Percentiles rank a stretch among this genome's conserved stretches.
phyloP scores from a whole-genome alignment of 768 basidiomycete species.

The Tulasnella sp. region DNA sequence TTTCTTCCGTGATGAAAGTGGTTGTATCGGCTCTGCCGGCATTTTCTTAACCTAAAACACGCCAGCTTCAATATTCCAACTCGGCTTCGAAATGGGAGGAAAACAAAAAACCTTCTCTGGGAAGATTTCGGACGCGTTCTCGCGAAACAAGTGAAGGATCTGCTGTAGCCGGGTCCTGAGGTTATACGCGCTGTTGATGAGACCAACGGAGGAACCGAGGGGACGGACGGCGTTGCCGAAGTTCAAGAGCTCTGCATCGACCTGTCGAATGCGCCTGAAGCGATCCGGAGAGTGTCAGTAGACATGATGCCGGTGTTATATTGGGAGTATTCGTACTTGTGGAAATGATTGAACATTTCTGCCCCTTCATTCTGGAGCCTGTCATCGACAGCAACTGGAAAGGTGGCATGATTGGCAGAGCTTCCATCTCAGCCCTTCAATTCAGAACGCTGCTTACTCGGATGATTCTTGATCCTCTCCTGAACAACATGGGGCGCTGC shows the following conservation, averaged over 20 bases:
- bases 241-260: constrained; percentile 66
- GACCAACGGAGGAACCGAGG: constrained; percentile 65
- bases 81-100: constrained; percentile 27
- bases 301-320: not conserved
- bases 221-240: constrained; percentile 69
- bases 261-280: constrained; percentile 43
- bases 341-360: constrained; percentile 51
- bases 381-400: constrained; percentile 53
- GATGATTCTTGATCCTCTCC: constrained; percentile 4
- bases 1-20: not conserved
- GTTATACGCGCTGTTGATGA: constrained; percentile 61
- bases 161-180: constrained; percentile 60
- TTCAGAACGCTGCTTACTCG: not conserved
- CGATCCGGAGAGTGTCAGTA: not conserved
- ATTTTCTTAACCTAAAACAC: not conserved
- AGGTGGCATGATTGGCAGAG: not conserved
- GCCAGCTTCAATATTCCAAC: too few relatives aligned
- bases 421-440: not conserved
- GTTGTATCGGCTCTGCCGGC: constrained; percentile 30
- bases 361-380: constrained; percentile 58
- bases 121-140: constrained; percentile 69
- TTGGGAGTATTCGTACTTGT: constrained; percentile 35
- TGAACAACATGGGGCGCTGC: not conserved
- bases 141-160: constrained; percentile 57
- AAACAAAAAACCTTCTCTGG: constrained; percentile 38